These are phyloP conservation scores for Leccinum angustisporum DNA, from an alignment of 1,284 basidiomycete genomes.

Conservation along the genomic window DNA sequence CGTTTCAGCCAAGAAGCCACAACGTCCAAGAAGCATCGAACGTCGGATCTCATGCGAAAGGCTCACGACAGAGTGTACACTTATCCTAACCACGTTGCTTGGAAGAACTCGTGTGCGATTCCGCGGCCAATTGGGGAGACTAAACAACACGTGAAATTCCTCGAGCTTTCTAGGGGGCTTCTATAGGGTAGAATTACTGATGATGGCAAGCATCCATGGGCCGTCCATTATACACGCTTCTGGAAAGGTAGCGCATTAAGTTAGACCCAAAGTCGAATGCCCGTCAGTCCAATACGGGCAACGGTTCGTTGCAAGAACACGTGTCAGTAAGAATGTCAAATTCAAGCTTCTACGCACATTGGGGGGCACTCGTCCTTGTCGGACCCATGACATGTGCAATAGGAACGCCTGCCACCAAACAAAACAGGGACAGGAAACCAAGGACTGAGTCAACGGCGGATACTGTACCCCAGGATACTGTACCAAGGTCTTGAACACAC, in stretches of 20 bases:
- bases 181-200: slow-evolving; percentile 11
- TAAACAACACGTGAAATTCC: slow-evolving; percentile 17
- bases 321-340: slow-evolving; percentile 5
- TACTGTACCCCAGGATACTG: slow-evolving; percentile 23
- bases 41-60: slow-evolving; percentile 16
- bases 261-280: slow-evolving; percentile 3
- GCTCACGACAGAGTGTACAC: background rate
- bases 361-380: background rate
- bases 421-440: slow-evolving; percentile 4
- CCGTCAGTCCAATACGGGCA: slow-evolving; percentile 3
- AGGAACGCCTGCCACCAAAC: slow-evolving; percentile 1
- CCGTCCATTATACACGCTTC: slow-evolving; percentile 8
- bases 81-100: background rate
- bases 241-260: slow-evolving; percentile 2
- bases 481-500: background rate
- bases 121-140: slow-evolving; percentile 21
- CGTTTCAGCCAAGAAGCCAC: slow-evolving; percentile 2
- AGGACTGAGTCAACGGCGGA: slow-evolving; percentile 2
- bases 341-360: background rate
- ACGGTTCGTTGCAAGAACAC: slow-evolving; percentile 8
- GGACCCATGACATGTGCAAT: slow-evolving; percentile 1
- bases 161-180: slow-evolving; percentile 16
- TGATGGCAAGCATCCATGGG: background rate
- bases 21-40: slow-evolving; percentile 4
- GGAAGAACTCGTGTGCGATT: slow-evolving; percentile 21